Evolutionary conservation across 306 rosid species (phyloP), one percentile per base, ranked within the genome.

Genomic region (Macrotyloma uniflorum): DNA sequence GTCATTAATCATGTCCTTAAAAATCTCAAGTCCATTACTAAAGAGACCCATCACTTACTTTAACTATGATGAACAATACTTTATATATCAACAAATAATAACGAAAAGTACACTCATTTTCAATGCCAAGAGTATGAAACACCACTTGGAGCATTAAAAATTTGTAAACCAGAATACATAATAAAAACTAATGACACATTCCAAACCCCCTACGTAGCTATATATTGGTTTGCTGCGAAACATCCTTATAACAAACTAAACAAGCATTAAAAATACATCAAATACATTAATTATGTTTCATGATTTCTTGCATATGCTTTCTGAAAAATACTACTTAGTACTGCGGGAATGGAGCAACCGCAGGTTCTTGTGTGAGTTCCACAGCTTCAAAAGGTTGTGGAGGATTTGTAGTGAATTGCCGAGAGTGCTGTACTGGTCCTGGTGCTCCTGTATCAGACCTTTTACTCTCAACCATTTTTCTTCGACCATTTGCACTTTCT

Each of bases 381-480:
- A 13, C 20, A 28, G 82, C 32, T 0, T 65, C 32, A 12, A 65
- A 23, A 6, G 77, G 36, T 63, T 62, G 49, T 14, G 72, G 79
- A 51, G 85, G 24, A n/a, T 77, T 74, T 30, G 66, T 69, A 0
- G 61, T 23, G 38, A 82, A 61, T 14, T 33, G 73, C 1, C 36
- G 85, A 1, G 85, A 8, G 5, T 43, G 57, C n/a, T n/a, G n/a
- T n/a, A 87, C 15, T 4, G 97, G 91, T 40, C 82, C 91, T 18
- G 89, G 86, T 11, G 96, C 92, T 43, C 67, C 90, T 32, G 5
- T 64, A 1, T 92, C 93, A 1, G 96, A 90, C 83, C 90, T 86
- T 5, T 58, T 80, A 0, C 90, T 33, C 87, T 90, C 97, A 1
- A 89, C 82, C 93, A 90, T 83, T 76, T 38, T 70, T 57, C 91